Evolutionary conservation across 2,329 filamentous ascomycete genomes (phyloP).

Genomic region (Chalara sp.): DNA sequence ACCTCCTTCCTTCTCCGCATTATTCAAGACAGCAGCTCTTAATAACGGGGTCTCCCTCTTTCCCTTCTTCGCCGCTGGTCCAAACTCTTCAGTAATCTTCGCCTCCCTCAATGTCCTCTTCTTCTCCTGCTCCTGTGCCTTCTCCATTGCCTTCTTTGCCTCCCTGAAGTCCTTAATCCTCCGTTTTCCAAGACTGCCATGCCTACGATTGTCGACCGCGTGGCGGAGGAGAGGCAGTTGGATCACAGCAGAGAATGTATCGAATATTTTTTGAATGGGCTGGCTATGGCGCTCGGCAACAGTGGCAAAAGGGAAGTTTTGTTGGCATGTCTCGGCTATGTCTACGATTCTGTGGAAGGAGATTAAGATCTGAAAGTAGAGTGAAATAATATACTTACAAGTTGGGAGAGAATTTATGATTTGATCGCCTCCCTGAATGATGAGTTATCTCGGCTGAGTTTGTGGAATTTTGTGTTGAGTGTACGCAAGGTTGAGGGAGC

Average conservation of each 20-base stretch:
- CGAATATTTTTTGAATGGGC: constrained; percentile 36
- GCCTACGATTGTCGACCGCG: constrained; percentile 35
- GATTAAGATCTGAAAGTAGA: neutral
- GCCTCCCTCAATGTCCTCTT: constrained; percentile 2
- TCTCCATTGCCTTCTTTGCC: constrained; percentile 33
- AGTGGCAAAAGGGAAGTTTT: constrained; percentile 38
- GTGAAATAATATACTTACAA: constrained; percentile 13
- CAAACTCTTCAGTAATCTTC: neutral
- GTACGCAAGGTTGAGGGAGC: too few species aligned
- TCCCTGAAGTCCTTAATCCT: constrained; percentile 35
- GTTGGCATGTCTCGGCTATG: constrained; percentile 41
- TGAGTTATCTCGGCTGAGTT: too few species aligned
- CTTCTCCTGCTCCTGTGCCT: constrained; percentile 19
- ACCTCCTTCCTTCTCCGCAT: neutral
- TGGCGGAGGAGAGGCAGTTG: constrained; percentile 41
- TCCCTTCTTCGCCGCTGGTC: neutral
- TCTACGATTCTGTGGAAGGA: constrained; percentile 35
- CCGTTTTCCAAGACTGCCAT: constrained; percentile 34
- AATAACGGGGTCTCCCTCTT: neutral
- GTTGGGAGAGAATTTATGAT: constrained; percentile 17
- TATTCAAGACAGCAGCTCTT: neutral
- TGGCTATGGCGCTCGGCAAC: constrained; percentile 39
- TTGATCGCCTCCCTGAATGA: neutral
- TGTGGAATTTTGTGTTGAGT: too few species aligned
- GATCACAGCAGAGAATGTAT: constrained; percentile 41